These are phyloP conservation scores for Fraxinus angustifolia DNA, from an alignment of 305 asterid genomes.

Conservation along the genomic window DNA sequence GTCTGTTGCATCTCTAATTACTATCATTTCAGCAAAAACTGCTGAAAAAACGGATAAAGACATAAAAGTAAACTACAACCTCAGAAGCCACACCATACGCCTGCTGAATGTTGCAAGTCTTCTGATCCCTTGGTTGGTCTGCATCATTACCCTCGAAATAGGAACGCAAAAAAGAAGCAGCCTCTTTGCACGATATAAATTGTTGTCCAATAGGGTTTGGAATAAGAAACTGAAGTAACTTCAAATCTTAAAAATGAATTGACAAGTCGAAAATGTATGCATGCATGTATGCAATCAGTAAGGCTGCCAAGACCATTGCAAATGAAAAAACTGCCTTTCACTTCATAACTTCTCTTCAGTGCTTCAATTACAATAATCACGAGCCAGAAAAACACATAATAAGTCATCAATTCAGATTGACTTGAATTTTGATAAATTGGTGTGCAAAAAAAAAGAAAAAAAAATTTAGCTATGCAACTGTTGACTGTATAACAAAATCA, in stretches of 20 bases:
- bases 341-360: neutral
- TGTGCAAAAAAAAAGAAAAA: no score
- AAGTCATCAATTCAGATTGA: neutral
- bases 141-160: slow-evolving; percentile 41
- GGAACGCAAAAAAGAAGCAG: slow-evolving; percentile 62
- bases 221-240: slow-evolving; percentile 14
- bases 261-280: neutral
- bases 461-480: no score
- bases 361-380: neutral
- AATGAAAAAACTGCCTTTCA: neutral
- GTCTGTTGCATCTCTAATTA: slow-evolving; percentile 44
- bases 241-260: neutral
- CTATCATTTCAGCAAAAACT: slow-evolving; percentile 18
- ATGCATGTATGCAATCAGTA: neutral
- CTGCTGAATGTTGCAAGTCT: slow-evolving; percentile 39
- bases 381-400: neutral
- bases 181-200: slow-evolving; percentile 80
- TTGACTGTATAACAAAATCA: no score
- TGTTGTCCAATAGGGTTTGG: slow-evolving; percentile 83
- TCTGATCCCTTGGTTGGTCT: slow-evolving; percentile 42
- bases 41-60: neutral
- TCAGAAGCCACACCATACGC: slow-evolving; percentile 39
- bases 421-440: no score
- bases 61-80: slow-evolving; percentile 37
- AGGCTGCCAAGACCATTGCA: neutral